phyloP scores from a whole-genome alignment of 164 flowering plant species.

The Magnolia officinalis region DNA sequence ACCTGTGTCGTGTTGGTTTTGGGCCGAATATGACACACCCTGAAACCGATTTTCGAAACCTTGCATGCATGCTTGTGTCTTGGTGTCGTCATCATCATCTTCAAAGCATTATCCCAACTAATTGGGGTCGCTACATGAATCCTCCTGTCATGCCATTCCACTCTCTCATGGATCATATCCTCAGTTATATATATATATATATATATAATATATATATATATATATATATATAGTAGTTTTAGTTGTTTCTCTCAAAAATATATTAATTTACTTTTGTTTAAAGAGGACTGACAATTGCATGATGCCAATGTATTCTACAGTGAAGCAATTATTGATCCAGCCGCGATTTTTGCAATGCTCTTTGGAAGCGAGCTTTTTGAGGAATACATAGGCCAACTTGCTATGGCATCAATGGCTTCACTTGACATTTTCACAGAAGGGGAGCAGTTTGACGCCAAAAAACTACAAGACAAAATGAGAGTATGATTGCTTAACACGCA shows the following conservation, averaged over 20 bases:
- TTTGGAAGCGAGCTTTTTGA: slow-evolving; percentile 99
- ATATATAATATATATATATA: too few relatives aligned
- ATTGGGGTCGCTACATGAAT: too few relatives aligned
- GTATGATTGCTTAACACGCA: slow-evolving; percentile 27
- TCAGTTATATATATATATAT: too few relatives aligned
- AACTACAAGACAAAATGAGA: slow-evolving; percentile 93
- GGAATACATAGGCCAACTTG: slow-evolving; percentile 97
- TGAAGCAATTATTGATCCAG: slow-evolving; percentile 92
- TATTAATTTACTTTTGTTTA: neutral
- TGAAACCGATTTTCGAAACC: neutral
- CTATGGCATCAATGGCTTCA: slow-evolving; percentile 99
- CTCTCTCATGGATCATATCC: too few relatives aligned
- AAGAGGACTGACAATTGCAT: neutral
- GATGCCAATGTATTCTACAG: slow-evolving; percentile 32
- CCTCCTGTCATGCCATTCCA: too few relatives aligned
- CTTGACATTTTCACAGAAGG: slow-evolving; percentile 83
- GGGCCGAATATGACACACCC: neutral
- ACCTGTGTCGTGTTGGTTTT: neutral
- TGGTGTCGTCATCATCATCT: too few relatives aligned
- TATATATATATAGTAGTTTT: neutral
- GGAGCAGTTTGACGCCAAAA: slow-evolving; percentile 79
- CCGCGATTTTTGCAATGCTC: slow-evolving; percentile 98
- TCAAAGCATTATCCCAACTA: too few relatives aligned
- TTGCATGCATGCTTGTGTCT: too few relatives aligned
- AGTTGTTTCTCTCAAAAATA: neutral